Evolutionary conservation across 441 rosid genomes (phyloP).

Genomic region (Populus hybrid): DNA sequence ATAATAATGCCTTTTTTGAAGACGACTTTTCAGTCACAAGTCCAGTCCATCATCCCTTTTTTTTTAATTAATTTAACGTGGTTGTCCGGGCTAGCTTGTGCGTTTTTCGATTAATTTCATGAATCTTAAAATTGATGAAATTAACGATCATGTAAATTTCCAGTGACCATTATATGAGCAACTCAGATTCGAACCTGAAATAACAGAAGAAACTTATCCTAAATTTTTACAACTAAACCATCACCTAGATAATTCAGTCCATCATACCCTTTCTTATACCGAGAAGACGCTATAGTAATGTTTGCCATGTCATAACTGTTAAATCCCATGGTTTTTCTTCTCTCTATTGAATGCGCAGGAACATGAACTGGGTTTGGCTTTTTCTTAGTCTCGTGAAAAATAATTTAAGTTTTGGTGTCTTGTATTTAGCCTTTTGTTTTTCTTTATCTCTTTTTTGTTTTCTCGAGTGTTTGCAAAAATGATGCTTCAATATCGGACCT

Average conservation of each 20-base stretch:
- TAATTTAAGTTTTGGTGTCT: not conserved
- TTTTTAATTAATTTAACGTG: too few species aligned
- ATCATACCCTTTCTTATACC: too few species aligned
- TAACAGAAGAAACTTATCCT: too few species aligned
- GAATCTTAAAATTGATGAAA: too few species aligned
- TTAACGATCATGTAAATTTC: too few species aligned
- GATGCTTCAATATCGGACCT: conserved; percentile 49
- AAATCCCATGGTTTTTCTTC: not conserved
- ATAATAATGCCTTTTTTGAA: not conserved
- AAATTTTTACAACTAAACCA: too few species aligned
- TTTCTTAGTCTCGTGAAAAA: not conserved
- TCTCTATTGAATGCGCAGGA: not conserved
- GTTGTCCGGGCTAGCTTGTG: too few species aligned
- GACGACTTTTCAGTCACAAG: not conserved
- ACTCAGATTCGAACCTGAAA: too few species aligned
- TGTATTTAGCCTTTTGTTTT: not conserved
- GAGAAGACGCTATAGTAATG: not conserved
- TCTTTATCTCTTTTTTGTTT: not conserved
- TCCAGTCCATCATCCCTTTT: too few species aligned
- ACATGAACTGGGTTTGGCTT: not conserved
- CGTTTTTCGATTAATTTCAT: too few species aligned
- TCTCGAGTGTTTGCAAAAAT: conserved; percentile 20
- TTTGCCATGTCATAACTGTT: not conserved
- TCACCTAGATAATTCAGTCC: too few species aligned
- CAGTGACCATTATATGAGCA: too few species aligned